phyloP scores from a whole-genome alignment of 441 rosid species.

The Jatropha podagrica region DNA sequence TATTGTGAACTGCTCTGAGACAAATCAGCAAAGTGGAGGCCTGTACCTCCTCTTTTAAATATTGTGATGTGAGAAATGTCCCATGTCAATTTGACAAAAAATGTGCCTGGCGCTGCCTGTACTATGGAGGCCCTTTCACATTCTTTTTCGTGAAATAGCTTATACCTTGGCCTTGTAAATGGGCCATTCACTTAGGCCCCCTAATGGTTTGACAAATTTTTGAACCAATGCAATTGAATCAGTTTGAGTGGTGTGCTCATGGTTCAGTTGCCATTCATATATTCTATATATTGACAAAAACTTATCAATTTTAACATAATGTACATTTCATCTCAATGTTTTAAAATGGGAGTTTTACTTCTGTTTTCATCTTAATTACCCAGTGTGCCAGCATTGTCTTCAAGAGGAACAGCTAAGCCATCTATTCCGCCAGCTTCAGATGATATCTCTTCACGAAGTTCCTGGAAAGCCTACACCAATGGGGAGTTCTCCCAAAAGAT shows the following conservation, averaged over 20 bases:
- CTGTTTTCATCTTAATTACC: slow-evolving; percentile 20
- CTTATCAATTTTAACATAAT: neutral
- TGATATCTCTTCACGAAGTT: slow-evolving; percentile 53
- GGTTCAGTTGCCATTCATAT: neutral
- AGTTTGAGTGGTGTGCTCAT: neutral
- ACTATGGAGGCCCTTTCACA: neutral
- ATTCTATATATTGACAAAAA: neutral
- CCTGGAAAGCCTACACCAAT: slow-evolving; percentile 64
- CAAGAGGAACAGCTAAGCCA: slow-evolving; percentile 61
- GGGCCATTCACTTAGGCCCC: neutral
- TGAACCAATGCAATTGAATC: neutral
- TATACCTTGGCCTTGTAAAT: neutral
- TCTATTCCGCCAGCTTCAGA: slow-evolving; percentile 48
- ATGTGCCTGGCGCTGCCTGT: neutral
- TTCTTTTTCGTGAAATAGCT: neutral
- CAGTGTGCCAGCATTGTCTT: slow-evolving; percentile 86
- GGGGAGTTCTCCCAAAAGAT: slow-evolving; percentile 62
- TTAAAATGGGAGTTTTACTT: slow-evolving; percentile 16
- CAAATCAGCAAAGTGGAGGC: neutral
- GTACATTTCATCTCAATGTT: neutral
- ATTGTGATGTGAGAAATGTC: neutral
- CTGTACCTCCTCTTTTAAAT: neutral
- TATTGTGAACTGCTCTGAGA: too few relatives aligned
- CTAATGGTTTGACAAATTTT: neutral
- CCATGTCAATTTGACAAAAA: neutral